Evolutionary conservation across 768 basidiomycete genomes (phyloP).

Genomic region (Pholiota conissans): DNA sequence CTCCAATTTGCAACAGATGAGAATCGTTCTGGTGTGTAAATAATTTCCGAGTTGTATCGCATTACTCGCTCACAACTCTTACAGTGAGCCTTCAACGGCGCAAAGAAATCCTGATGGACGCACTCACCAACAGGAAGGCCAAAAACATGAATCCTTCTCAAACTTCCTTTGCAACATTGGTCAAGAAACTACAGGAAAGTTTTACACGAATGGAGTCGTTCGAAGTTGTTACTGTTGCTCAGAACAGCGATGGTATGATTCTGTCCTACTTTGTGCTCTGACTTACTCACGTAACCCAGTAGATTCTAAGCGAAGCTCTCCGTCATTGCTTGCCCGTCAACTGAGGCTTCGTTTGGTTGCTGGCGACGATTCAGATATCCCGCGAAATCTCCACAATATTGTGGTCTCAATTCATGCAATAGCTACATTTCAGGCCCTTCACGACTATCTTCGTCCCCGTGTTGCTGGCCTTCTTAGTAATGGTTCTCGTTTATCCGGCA

Average conservation of each 20-base stretch:
- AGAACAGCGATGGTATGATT: slow-evolving; percentile 72
- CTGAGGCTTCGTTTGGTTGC: slow-evolving; percentile 88
- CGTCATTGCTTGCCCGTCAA: slow-evolving; percentile 89
- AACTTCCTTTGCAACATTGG: slow-evolving; percentile 72
- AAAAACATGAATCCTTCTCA: slow-evolving; percentile 44
- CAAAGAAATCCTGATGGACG: slow-evolving; percentile 77
- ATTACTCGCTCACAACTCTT: background rate
- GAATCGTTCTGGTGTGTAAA: slow-evolving; percentile 52
- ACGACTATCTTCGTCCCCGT: slow-evolving; percentile 92
- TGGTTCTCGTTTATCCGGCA: slow-evolving; percentile 73
- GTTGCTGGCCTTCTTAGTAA: slow-evolving; percentile 70
- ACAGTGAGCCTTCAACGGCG: slow-evolving; percentile 68
- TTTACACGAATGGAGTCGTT: slow-evolving; percentile 94
- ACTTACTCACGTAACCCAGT: background rate
- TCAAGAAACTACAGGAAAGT: slow-evolving; percentile 96
- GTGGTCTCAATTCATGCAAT: slow-evolving; percentile 98
- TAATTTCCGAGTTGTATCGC: background rate
- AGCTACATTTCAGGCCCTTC: slow-evolving; percentile 95
- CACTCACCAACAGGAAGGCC: slow-evolving; percentile 60
- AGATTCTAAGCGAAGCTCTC: slow-evolving; percentile 91
- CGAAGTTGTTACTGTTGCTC: slow-evolving; percentile 88
- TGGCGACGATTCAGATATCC: slow-evolving; percentile 85
- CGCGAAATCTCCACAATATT: slow-evolving; percentile 83
- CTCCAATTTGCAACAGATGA: slow-evolving; percentile 79
- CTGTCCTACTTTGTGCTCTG: slow-evolving; percentile 3